Evolutionary conservation across 768 basidiomycete genomes (phyloP).

Genomic region (Daedaleopsis nitida): DNA sequence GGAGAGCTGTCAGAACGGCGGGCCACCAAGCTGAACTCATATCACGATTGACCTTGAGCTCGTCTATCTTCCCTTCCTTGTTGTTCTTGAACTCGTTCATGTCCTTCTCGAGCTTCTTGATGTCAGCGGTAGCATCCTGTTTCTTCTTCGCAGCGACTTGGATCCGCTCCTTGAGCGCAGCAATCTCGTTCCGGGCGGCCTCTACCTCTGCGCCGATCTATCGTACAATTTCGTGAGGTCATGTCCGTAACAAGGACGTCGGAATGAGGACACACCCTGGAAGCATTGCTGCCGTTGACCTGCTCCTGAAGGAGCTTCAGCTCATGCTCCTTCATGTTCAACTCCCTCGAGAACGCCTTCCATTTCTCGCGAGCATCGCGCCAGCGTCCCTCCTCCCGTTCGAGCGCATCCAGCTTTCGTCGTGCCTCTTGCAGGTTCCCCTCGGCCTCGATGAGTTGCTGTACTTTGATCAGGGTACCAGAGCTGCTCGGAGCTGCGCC

Average conservation of each 20-base stretch:
- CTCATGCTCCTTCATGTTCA: constrained; percentile 92
- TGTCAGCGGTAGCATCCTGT: constrained; percentile 71
- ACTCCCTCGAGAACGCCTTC: constrained; percentile 59
- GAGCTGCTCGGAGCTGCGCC: constrained; percentile 81
- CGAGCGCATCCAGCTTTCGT: constrained; percentile 48
- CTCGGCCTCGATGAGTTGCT: constrained; percentile 77
- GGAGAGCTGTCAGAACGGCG: background rate
- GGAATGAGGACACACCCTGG: constrained; percentile 53
- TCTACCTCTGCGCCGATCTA: constrained; percentile 85
- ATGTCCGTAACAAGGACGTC: background rate
- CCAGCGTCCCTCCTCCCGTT: constrained; percentile 55
- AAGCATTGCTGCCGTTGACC: constrained; percentile 85
- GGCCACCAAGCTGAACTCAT: background rate
- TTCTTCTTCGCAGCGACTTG: constrained; percentile 75
- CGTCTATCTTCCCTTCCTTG: constrained; percentile 94
- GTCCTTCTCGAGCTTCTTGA: constrained; percentile 89
- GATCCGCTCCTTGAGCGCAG: constrained; percentile 57
- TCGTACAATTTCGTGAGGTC: background rate
- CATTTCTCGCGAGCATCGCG: constrained; percentile 60
- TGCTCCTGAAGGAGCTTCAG: constrained; percentile 81
- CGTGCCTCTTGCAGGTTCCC: constrained; percentile 53
- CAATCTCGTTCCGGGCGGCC: constrained; percentile 63
- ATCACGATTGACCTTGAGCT: constrained; percentile 71
- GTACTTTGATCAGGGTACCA: constrained; percentile 79
- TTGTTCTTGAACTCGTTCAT: constrained; percentile 99